Percentiles rank a stretch among this genome's conserved stretches.
phyloP scores from a whole-genome alignment of 2,329 filamentous ascomycete genomes.

The Trichothecium sympodiale region DNA sequence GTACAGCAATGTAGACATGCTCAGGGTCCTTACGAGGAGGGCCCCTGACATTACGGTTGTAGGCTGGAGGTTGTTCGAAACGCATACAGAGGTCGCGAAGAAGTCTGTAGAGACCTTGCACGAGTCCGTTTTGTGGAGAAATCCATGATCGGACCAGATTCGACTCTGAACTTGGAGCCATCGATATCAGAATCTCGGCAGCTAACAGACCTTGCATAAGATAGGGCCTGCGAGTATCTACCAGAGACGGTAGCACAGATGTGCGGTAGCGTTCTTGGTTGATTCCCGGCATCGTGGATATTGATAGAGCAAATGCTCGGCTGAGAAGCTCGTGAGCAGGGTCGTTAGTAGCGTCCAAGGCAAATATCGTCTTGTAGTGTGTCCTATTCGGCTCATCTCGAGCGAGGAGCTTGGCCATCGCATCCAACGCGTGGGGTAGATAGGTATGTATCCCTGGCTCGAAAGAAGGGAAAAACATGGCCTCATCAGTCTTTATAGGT shows the following conservation, averaged over 20 bases:
- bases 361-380: conserved; percentile 74
- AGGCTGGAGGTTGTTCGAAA: conserved; percentile 37
- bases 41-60: conserved; percentile 18
- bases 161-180: conserved; percentile 61
- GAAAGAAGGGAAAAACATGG: conserved; percentile 69
- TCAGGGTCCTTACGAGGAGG: conserved; percentile 34
- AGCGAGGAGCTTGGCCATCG: conserved; percentile 81
- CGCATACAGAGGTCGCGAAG: conserved; percentile 60
- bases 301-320: conserved; percentile 73
- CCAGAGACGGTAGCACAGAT: conserved; percentile 50
- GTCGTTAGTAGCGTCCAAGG: conserved; percentile 52
- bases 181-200: conserved; percentile 73
- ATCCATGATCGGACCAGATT: conserved; percentile 72
- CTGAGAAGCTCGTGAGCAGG: conserved; percentile 73
- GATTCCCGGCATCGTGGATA: conserved; percentile 72
- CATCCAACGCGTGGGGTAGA: conserved; percentile 80
- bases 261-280: conserved; percentile 39
- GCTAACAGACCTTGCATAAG: conserved; percentile 87
- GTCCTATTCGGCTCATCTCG: conserved; percentile 87
- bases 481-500: conserved; percentile 43
- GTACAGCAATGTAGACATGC: conserved; percentile 52
- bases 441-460: conserved; percentile 77
- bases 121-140: conserved; percentile 72
- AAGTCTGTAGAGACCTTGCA: conserved; percentile 65
- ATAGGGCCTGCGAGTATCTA: conserved; percentile 77